These are phyloP conservation scores for Thymus quinquecostatus DNA, from an alignment of 257 asterid genomes.

Conservation along the genomic window DNA sequence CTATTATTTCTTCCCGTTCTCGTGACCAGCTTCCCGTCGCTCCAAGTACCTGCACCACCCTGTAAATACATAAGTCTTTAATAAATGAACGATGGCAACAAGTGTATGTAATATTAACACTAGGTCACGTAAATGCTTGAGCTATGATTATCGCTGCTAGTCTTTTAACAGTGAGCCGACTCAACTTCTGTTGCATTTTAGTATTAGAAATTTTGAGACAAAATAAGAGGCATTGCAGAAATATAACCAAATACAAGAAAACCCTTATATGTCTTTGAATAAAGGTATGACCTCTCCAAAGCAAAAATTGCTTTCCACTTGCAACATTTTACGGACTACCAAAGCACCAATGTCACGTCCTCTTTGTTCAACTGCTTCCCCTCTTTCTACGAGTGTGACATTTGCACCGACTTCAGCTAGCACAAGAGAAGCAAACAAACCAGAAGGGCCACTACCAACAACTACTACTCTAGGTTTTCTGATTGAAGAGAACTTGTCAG, in stretches of 20 bases:
- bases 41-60: conserved; percentile 99
- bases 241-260: conserved; percentile 36
- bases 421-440: conserved; percentile 94
- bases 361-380: conserved; percentile 91
- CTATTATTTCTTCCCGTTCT: conserved; percentile 89
- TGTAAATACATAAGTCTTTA: conserved; percentile 82
- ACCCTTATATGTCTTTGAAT: conserved; percentile 40
- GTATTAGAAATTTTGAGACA: conserved; percentile 11
- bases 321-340: conserved; percentile 77
- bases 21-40: conserved; percentile 97
- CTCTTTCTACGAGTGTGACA: conserved; percentile 89
- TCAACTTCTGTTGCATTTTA: conserved; percentile 26
- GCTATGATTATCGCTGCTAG: neutral
- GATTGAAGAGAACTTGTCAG: conserved; percentile 31
- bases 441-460: conserved; percentile 97
- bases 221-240: conserved; percentile 22
- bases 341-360: conserved; percentile 97
- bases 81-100: conserved; percentile 41
- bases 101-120: conserved; percentile 19
- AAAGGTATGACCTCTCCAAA: conserved; percentile 92
- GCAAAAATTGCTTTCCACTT: conserved; percentile 94
- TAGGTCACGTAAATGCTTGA: conserved; percentile 1
- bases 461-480: conserved; percentile 76
- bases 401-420: conserved; percentile 97
- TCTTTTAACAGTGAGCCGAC: conserved; percentile 13